Percentiles rank a stretch among this genome's conserved stretches.
Conservation (phyloP, 441 rosid genomes). For the Erysimum cheiri region DNA sequence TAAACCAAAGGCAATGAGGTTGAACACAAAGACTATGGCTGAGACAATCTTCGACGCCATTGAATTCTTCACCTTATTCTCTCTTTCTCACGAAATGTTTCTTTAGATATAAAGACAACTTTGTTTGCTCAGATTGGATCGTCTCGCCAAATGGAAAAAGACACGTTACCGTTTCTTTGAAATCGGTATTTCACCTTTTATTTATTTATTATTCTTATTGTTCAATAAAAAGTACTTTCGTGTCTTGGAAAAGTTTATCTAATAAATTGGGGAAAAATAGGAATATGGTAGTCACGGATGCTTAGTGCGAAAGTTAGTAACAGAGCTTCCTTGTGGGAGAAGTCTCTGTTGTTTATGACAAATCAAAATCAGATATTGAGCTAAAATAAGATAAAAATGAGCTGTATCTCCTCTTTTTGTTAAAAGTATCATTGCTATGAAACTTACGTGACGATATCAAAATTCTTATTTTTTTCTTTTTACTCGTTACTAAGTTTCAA, state of each 20-base stretch:
- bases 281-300: conserved; percentile 30
- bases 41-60: conserved; percentile 72
- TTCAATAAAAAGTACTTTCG: background rate
- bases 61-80: conserved; percentile 33
- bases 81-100: conserved; percentile 29
- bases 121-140: conserved; percentile 37
- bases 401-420: background rate
- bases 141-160: conserved; percentile 42
- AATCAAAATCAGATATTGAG: conserved; percentile 11
- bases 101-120: conserved; percentile 37
- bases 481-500: conserved; percentile 11
- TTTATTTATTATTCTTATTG: conserved; percentile 17
- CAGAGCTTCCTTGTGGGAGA: conserved; percentile 29
- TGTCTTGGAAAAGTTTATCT: conserved; percentile 18
- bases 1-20: conserved; percentile 70
- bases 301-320: conserved; percentile 30
- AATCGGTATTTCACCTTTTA: conserved; percentile 40
- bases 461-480: background rate
- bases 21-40: conserved; percentile 53
- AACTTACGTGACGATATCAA: conserved; percentile 14
- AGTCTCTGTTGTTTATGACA: conserved; percentile 10
- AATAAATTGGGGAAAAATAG: background rate
- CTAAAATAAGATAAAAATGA: background rate
- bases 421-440: background rate
- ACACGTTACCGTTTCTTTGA: conserved; percentile 44